Evolutionary conservation across 495 filamentous ascomycete species (phyloP).

Genomic region (Podospora didyma): DNA sequence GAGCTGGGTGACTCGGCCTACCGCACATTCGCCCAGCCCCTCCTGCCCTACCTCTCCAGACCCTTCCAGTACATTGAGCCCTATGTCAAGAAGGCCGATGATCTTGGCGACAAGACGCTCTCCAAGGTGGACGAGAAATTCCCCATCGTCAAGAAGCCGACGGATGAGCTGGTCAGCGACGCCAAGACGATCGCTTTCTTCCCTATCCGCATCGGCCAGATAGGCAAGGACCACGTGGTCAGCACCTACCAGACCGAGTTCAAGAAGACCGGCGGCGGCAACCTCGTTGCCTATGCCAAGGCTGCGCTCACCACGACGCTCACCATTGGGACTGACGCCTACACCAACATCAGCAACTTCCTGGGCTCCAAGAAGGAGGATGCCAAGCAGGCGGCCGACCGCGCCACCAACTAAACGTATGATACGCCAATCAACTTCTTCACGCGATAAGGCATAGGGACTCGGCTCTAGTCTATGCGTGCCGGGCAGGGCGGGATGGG

Average conservation of each 20-base stretch:
- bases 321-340: constrained; percentile 63
- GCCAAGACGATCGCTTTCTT: constrained; percentile 60
- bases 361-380: constrained; percentile 59
- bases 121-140: constrained; percentile 70
- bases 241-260: constrained; percentile 69
- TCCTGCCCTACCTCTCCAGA: constrained; percentile 71
- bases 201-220: constrained; percentile 61
- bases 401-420: constrained; percentile 16
- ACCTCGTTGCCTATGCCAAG: constrained; percentile 64
- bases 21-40: constrained; percentile 56
- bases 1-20: constrained; percentile 67
- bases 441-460: not conserved
- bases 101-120: constrained; percentile 71
- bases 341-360: constrained; percentile 53
- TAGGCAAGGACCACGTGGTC: constrained; percentile 72
- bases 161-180: constrained; percentile 65
- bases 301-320: constrained; percentile 71
- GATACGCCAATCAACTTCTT: not conserved
- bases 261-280: constrained; percentile 70
- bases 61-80: constrained; percentile 77
- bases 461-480: no score
- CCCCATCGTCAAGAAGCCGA: constrained; percentile 86
- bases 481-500: not conserved
- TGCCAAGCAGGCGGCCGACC: constrained; percentile 49
- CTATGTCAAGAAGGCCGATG: constrained; percentile 77